Evolutionary conservation across 805 yeast genomes (phyloP).

Genomic region (Wickerhamiella occidentalis): DNA sequence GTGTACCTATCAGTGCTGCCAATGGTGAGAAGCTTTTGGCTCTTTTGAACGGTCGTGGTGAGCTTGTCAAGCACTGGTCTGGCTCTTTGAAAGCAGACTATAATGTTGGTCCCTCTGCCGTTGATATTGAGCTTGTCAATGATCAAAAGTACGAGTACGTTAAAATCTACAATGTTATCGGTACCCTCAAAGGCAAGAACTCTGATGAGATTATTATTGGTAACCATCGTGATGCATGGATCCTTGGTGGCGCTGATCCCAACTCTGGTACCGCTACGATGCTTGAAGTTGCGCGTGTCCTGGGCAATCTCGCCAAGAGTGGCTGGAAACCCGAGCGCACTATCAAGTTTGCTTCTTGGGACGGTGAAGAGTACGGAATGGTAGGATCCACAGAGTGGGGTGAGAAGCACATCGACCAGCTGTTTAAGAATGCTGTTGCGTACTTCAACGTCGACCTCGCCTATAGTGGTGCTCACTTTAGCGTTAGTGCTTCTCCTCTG

Average conservation of each 20-base stretch:
- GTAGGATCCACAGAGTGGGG: constrained; percentile 73
- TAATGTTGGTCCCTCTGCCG: constrained; percentile 40
- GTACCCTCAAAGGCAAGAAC: constrained; percentile 42
- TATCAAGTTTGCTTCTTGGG: constrained; percentile 65
- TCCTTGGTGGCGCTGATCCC: constrained; percentile 71
- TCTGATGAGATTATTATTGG: constrained; percentile 54
- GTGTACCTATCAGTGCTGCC: constrained; percentile 56
- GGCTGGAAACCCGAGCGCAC: constrained; percentile 71
- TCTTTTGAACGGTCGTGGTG: constrained; percentile 47
- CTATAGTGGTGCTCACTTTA: constrained; percentile 42
- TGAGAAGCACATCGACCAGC: constrained; percentile 39
- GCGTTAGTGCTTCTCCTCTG: constrained; percentile 47
- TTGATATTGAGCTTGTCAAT: constrained; percentile 42
- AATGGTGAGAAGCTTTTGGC: constrained; percentile 53
- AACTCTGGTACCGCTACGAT: constrained; percentile 59
- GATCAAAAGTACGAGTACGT: constrained; percentile 50
- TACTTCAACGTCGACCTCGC: constrained; percentile 63
- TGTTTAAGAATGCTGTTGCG: constrained; percentile 45
- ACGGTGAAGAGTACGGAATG: constrained; percentile 63
- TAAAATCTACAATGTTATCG: constrained; percentile 54
- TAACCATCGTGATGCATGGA: constrained; percentile 75
- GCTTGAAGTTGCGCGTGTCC: constrained; percentile 50
- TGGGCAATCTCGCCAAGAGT: constrained; percentile 37
- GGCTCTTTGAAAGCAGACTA: constrained; percentile 39
- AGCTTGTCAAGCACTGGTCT: constrained; percentile 31